phyloP scores from a whole-genome alignment of 177 flowering plant species.

The Vitis hybrid region DNA sequence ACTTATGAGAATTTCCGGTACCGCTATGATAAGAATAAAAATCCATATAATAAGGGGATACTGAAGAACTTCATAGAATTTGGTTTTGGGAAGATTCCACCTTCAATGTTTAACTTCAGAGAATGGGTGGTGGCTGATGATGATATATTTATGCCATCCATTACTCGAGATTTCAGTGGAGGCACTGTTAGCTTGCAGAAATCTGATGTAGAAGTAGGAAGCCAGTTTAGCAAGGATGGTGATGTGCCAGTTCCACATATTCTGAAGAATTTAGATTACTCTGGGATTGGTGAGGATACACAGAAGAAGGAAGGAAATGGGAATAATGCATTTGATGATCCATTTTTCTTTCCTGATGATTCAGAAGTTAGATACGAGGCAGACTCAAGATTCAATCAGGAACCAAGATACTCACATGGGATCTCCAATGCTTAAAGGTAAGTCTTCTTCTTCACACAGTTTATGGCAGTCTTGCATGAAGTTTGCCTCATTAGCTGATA shows the following conservation, averaged over 20 bases:
- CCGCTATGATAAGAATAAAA: slow-evolving; percentile 55
- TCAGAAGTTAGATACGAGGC: not conserved
- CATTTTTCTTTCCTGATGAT: not conserved
- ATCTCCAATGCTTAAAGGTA: too few species aligned
- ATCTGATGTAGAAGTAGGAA: slow-evolving; percentile 26
- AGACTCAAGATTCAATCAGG: too few species aligned
- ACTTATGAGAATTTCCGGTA: slow-evolving; percentile 60
- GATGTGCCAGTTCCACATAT: slow-evolving; percentile 19
- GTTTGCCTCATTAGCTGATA: too few species aligned
- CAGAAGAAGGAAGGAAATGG: slow-evolving; percentile 12
- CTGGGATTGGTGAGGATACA: slow-evolving; percentile 16
- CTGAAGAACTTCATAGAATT: slow-evolving; percentile 35
- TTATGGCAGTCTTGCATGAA: too few species aligned
- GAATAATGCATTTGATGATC: too few species aligned
- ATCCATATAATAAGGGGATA: slow-evolving; percentile 39
- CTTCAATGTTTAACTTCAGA: slow-evolving; percentile 39
- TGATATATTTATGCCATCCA: slow-evolving; percentile 4
- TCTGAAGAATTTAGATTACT: slow-evolving; percentile 28
- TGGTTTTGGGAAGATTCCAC: slow-evolving; percentile 36
- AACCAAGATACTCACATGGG: too few species aligned
- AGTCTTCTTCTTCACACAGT: too few species aligned
- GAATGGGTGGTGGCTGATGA: slow-evolving; percentile 40
- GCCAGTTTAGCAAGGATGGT: slow-evolving; percentile 8
- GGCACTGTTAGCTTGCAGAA: slow-evolving; percentile 15
- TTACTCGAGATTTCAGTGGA: slow-evolving; percentile 1